These are phyloP conservation scores for Arctium minus DNA, from an alignment of 129 eudicot species.

Conservation along the genomic window DNA sequence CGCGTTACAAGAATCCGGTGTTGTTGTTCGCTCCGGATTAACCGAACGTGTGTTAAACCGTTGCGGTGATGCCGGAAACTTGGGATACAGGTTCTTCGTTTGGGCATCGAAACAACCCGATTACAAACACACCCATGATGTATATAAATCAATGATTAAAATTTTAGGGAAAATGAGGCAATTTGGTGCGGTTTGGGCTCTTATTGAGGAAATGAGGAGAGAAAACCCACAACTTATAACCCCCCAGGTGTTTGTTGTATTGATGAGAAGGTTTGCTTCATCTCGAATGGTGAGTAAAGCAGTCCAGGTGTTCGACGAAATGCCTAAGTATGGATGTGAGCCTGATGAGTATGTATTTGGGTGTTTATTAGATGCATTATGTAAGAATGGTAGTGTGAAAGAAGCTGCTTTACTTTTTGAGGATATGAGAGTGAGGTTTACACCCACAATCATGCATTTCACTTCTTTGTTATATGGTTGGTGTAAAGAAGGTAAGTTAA, in stretches of 20 bases:
- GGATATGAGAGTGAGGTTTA: conserved; percentile 67
- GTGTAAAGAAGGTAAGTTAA: conserved; percentile 73
- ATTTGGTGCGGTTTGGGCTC: conserved; percentile 84
- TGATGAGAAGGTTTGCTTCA: conserved; percentile 83
- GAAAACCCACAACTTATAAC: conserved; percentile 66
- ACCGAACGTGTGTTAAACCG: conserved; percentile 75
- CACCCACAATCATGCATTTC: conserved; percentile 65
- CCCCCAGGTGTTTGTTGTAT: conserved; percentile 64
- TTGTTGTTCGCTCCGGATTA: conserved; percentile 55
- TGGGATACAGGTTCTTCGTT: conserved; percentile 72
- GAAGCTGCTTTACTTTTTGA: conserved; percentile 83
- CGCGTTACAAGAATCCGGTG: conserved; percentile 78
- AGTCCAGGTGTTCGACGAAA: conserved; percentile 78
- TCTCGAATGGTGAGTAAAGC: conserved; percentile 89
- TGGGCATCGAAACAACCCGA: conserved; percentile 83
- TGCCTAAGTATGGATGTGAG: conserved; percentile 85
- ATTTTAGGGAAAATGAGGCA: conserved; percentile 82
- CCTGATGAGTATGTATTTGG: conserved; percentile 88
- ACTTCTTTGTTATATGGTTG: conserved; percentile 74
- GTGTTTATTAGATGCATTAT: conserved; percentile 82
- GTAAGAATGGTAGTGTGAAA: conserved; percentile 74
- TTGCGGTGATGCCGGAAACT: conserved; percentile 86
- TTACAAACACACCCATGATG: conserved; percentile 65
- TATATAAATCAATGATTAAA: conserved; percentile 67
- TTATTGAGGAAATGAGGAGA: conserved; percentile 83